Evolutionary conservation across 805 yeast species (phyloP).

Genomic region (Blastobotrys chiropterorum): DNA sequence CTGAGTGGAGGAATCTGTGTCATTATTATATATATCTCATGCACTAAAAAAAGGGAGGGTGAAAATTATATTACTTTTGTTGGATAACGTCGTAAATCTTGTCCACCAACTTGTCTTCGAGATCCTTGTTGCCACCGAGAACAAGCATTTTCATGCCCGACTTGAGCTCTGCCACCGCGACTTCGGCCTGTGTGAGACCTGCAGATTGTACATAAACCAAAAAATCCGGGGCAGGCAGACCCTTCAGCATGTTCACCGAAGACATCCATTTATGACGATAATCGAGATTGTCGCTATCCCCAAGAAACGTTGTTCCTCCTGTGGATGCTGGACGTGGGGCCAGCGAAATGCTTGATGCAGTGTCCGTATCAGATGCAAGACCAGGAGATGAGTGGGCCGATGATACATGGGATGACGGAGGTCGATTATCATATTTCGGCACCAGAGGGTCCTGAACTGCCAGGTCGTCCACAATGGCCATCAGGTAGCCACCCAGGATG

Average conservation of each 20-base stretch:
- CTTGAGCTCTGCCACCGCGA: slow-evolving; percentile 17
- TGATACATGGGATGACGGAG: too few species aligned
- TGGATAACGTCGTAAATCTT: slow-evolving; percentile 13
- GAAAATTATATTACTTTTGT: not conserved
- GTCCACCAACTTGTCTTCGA: slow-evolving; percentile 17
- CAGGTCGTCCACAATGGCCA: slow-evolving; percentile 22
- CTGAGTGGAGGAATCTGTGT: too few species aligned
- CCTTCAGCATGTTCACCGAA: slow-evolving; percentile 18
- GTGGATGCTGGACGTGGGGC: too few species aligned
- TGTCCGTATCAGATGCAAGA: too few species aligned
- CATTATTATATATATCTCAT: too few species aligned
- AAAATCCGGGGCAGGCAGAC: slow-evolving; percentile 23
- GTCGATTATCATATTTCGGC: not conserved
- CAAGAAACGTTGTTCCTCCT: too few species aligned
- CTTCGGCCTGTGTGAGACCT: slow-evolving; percentile 17
- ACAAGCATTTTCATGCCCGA: slow-evolving; percentile 19
- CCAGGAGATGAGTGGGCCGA: too few species aligned
- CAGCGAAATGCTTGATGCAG: too few species aligned
- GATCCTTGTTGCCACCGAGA: slow-evolving; percentile 18
- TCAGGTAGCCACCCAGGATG: slow-evolving; percentile 20
- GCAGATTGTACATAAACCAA: slow-evolving; percentile 19
- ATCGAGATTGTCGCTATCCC: too few species aligned
- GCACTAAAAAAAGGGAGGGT: not conserved
- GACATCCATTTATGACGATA: slow-evolving; percentile 22
- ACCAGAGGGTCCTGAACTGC: slow-evolving; percentile 9